Base-by-base conservation (phyloP, 2,329 filamentous ascomycete species). In the Fusarium lyarnte region DNA sequence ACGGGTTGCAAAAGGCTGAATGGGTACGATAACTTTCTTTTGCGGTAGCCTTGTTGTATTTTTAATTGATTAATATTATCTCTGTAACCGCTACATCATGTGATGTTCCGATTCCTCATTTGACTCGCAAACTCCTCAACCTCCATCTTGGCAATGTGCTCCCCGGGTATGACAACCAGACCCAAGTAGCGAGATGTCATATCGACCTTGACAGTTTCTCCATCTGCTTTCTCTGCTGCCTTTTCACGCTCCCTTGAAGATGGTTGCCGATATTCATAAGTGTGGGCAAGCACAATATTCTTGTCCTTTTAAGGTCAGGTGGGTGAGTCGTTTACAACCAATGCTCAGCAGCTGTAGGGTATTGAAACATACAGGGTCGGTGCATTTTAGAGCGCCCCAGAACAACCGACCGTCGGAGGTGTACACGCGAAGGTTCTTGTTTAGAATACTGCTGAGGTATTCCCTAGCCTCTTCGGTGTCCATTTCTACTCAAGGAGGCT, bases 351-450 rank as follows among this genome's bases (percentile, higher is more conserved):
- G 27, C 53, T 66, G 52, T 47, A 66, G 45, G 59, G 71, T 66
- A 73, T 57, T 2, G 29, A 51, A 41, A 86, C 88, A 55, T 84
- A 97, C 94, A 66, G 92, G 90, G 85, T 99, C 96, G 35, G 95
- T 98, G 85, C 96, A 99, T 83, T 97, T 98, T 84, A 99, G 93
- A 72, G 91, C 88, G 25, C 96, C 96, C 61, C 94, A 90, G 81
- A 98, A 99, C 81, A 97, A 91, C 67, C 96, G 93, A 21, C 89
- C 90, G 80, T 98, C 95, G 8, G 90, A 93, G 19, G 92, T 93
- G 76, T 93, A 89, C 60, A 98, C 85, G 64, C 94, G 91, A 38
- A 98, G 84, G 42, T 90, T 93, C 80, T 93, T 93, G 81, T 93
- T 93, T 58, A 97, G 85, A 55, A 97, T 88, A 29, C 91, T 89